Base-by-base conservation (phyloP, 176 grass and related monocot genomes). In the Miscanthus lutarioriparius region DNA sequence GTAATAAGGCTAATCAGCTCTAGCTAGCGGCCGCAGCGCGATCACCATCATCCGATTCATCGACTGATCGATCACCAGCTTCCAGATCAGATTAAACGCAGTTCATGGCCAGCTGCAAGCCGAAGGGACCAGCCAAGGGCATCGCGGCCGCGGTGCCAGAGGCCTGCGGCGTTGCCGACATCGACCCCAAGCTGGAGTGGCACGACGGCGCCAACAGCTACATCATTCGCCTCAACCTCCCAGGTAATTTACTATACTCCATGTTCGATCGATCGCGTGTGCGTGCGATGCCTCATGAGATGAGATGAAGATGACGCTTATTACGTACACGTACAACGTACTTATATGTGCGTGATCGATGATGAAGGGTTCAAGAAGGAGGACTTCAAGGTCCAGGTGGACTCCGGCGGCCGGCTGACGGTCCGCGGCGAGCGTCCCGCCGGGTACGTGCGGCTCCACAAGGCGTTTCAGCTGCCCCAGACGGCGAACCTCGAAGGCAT, bases 321-420 rank as follows among this genome's bases (percentile, higher is more conserved):
- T n/a, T n/a, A n/a, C n/a, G n/a, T n/a, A n/a, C n/a, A n/a, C n/a
- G n/a, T 33, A 33, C 3, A 3, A 27, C 38, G 38, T 13, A 23
- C 5, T 16, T 72, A 2, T 30, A 3, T 47, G 7, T n/a, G n/a
- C n/a, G n/a, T n/a, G n/a, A n/a, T n/a, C n/a, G n/a, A n/a, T 1
- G 30, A 35, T 14, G 30, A 74, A 95, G 88, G 90, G 17, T 87
- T 94, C 80, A 92, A 39, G 53, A 88, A 86, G 63, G 88, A 92
- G 20, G 90, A 94, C 58, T 86, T 97, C 68, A 77, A 36, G 72
- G 86, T 94, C 7, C 80, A 78, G 13, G 35, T 92, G 39, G 86
- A 91, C 72, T n/a, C 16, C 67, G 72, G 75, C 28, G 88, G 87
- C 3, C 79, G 86, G 28, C 43, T 97, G 54, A 82, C 72, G 32